These are phyloP conservation scores for Phytophthora palmivora DNA, from an alignment of 352 stramenopile genomes.

Conservation along the genomic window DNA sequence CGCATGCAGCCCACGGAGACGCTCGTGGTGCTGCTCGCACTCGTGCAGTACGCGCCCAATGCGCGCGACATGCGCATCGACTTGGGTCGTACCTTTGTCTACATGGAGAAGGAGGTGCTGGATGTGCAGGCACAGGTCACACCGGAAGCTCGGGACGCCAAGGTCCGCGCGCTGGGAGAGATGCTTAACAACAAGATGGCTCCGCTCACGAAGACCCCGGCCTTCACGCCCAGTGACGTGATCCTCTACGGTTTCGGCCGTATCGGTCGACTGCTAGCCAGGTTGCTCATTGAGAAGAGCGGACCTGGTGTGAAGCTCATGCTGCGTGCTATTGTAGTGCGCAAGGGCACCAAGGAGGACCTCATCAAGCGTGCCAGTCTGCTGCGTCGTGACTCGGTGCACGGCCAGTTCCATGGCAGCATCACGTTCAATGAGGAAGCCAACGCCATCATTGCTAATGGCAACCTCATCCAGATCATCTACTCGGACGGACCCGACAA, in stretches of 20 bases:
- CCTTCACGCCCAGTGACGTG: constrained; percentile 78
- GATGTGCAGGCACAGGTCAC: constrained; percentile 49
- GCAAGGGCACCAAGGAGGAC: constrained; percentile 85
- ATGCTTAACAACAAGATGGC: constrained; percentile 70
- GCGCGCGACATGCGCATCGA: constrained; percentile 80
- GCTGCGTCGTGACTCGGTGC: constrained; percentile 87
- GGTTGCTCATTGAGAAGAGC: constrained; percentile 88
- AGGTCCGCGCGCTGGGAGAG: constrained; percentile 57
- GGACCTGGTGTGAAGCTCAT: constrained; percentile 87
- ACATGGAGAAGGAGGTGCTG: constrained; percentile 64
- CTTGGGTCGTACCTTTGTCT: constrained; percentile 76
- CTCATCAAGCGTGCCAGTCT: constrained; percentile 85
- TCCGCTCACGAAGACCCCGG: constrained; percentile 37
- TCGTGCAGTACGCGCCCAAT: constrained; percentile 64
- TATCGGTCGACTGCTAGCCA: constrained; percentile 82
- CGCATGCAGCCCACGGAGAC: constrained; percentile 77
- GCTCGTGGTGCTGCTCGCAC: constrained; percentile 71
- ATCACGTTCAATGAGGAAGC: constrained; percentile 87
- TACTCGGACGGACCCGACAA: constrained; percentile 86
- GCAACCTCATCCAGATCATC: constrained; percentile 90
- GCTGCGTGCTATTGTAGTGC: constrained; percentile 89
- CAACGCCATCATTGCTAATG: constrained; percentile 89
- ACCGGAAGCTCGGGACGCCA: constrained; percentile 46
- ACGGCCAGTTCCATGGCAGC: constrained; percentile 85
- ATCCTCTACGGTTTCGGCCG: constrained; percentile 90